Evolutionary conservation across 2,329 filamentous ascomycete species (phyloP), one percentile per base, ranked within the genome.

Genomic region (Alternaria infectoria): DNA sequence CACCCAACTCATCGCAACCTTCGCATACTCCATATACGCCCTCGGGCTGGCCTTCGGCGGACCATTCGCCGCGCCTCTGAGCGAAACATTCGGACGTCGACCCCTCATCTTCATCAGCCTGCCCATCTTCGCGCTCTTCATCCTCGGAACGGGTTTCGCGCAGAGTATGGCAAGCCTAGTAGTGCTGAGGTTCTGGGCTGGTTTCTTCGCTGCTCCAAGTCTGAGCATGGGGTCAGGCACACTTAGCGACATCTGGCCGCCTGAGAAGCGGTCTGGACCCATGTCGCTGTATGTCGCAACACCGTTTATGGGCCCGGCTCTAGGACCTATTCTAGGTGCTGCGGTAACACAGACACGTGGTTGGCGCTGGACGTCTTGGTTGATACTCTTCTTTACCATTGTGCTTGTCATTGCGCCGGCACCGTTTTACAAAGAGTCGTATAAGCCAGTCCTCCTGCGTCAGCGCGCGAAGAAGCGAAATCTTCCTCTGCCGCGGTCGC

Each of bases 111-210:
- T 92, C 67, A 89, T 91, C 77, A 88, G 88, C 51, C 84, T 91
- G 61, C 88, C 86, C 6, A 85, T 88, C 51, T 91, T 88, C 8
- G 87, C 87, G 4, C 86, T 85, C 6, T 82, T 84, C 63, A 79
- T 78, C 0, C 63, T 83, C 0, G 82, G 81, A 2, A 74, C 80
- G 10, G 81, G 82, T 0, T 78, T 83, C 25, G 77, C 79, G 63
- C 89, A 91, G 71, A 90, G 90, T 64, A 84, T 93, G 49, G 89
- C 90, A 72, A 89, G 90, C 0, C 82, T 95, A 19, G 82, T 92
- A 23, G 85, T 93, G 61, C 89, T 88, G 72, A 88, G 92, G 13
- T 92, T 80, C 59, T 69, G 79, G 21, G 76, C 79, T 17, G 79
- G 79, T 1, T 68, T 77, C 28, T 69, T 76, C 40, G 74, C 69